These are phyloP conservation scores for Penicillium salamii DNA, from an alignment of 495 filamentous ascomycete genomes.

Conservation along the genomic window DNA sequence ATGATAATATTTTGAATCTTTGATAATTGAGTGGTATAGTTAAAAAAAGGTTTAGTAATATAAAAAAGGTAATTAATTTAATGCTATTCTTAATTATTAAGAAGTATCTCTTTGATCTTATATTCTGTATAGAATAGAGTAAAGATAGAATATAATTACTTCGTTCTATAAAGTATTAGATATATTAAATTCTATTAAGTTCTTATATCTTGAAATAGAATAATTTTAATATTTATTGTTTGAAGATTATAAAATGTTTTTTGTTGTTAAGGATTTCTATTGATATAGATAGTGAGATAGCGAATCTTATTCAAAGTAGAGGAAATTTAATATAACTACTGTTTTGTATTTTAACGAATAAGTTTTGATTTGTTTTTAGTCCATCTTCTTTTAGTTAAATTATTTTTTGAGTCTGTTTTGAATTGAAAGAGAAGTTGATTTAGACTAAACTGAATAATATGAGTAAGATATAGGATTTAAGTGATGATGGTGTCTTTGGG, in stretches of 20 bases:
- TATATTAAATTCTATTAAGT: neutral
- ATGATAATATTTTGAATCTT: neutral
- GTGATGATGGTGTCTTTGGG: neutral
- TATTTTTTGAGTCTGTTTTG: neutral
- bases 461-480: neutral
- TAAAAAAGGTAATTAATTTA: neutral
- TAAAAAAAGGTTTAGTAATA: constrained; percentile 4
- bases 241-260: constrained; percentile 2
- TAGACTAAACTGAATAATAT: constrained; percentile 8
- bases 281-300: no score
- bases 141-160: neutral
- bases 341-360: no score
- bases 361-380: no score
- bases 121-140: neutral
- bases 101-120: no score
- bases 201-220: constrained; percentile 5
- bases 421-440: constrained; percentile 1
- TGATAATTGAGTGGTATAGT: neutral
- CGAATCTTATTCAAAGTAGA: no score
- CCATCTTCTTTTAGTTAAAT: neutral
- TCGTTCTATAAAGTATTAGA: constrained; percentile 1
- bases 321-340: no score
- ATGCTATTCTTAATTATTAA: neutral
- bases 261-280: neutral
- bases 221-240: neutral